Percentiles rank a stretch among this genome's conserved stretches.
phyloP scores from a whole-genome alignment of 2,329 filamentous ascomycete genomes.

The Botrytis squamosa region DNA sequence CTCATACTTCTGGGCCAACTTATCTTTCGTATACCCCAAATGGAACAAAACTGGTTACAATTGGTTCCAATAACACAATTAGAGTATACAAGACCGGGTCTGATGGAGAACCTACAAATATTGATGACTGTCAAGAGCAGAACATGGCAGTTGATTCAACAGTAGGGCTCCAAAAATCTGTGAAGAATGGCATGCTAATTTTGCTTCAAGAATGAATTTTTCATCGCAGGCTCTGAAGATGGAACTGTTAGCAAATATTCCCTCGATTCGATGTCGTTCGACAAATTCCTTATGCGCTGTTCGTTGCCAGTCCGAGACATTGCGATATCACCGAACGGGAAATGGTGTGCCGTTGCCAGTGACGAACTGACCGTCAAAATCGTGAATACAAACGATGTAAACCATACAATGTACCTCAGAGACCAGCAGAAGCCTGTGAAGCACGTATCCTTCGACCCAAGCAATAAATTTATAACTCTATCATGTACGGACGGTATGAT shows the following conservation, averaged over 20 bases:
- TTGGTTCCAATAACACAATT: conserved; percentile 89
- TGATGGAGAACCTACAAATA: conserved; percentile 86
- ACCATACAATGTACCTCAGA: conserved; percentile 71
- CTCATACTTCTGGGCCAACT: conserved; percentile 81
- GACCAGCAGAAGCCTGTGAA: conserved; percentile 88
- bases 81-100: conserved; percentile 89
- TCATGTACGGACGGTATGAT: conserved; percentile 87
- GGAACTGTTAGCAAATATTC: conserved; percentile 94
- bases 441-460: conserved; percentile 84
- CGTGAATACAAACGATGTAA: conserved; percentile 78
- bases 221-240: conserved; percentile 88
- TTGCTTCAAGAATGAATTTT: conserved; percentile 65
- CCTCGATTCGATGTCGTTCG: conserved; percentile 70
- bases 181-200: conserved; percentile 25
- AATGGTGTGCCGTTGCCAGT: conserved; percentile 94
- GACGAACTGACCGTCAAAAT: conserved; percentile 92
- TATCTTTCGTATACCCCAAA: conserved; percentile 87
- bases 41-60: conserved; percentile 82
- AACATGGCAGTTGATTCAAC: conserved; percentile 77
- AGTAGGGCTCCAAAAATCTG: conserved; percentile 40
- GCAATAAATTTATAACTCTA: conserved; percentile 70
- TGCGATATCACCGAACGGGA: conserved; percentile 73
- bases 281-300: conserved; percentile 78
- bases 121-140: conserved; percentile 87
- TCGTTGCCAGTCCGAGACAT: conserved; percentile 87